Percentiles rank a stretch among this genome's conserved stretches.
Conservation (phyloP, 208 protist genomes). For the Trypanosoma conorhini region DNA sequence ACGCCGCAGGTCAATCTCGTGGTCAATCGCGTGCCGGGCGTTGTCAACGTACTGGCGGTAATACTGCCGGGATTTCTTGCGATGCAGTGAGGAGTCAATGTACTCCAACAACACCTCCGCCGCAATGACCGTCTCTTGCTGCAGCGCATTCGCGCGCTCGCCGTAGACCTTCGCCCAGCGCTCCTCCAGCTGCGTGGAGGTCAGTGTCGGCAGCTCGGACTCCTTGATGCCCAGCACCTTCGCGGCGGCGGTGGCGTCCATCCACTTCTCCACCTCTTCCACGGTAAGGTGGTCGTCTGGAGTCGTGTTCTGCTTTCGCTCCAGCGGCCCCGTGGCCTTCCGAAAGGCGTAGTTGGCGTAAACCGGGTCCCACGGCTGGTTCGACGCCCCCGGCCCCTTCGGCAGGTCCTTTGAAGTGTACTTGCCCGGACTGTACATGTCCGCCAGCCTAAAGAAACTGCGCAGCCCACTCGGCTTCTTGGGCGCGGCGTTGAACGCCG, state of each 20-base stretch:
- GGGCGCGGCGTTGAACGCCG: slow-evolving; percentile 38
- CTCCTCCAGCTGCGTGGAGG: slow-evolving; percentile 45
- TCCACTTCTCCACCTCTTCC: slow-evolving; percentile 80
- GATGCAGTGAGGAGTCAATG: slow-evolving; percentile 64
- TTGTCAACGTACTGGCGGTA: slow-evolving; percentile 78
- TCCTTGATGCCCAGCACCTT: slow-evolving; percentile 84
- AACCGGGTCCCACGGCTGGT: slow-evolving; percentile 49
- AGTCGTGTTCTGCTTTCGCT: slow-evolving; percentile 54
- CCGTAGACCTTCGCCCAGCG: slow-evolving; percentile 60
- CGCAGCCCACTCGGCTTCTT: slow-evolving; percentile 30
- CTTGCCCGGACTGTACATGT: slow-evolving; percentile 29
- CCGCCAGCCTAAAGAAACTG: slow-evolving; percentile 26
- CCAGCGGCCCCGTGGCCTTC: slow-evolving; percentile 47
- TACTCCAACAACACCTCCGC: slow-evolving; percentile 88
- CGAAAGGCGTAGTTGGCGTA: slow-evolving; percentile 32
- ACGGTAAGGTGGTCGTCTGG: slow-evolving; percentile 73
- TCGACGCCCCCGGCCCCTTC: slow-evolving; percentile 32
- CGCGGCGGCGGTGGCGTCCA: slow-evolving; percentile 74
- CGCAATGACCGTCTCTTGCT: slow-evolving; percentile 79
- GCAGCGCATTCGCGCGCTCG: slow-evolving; percentile 51
- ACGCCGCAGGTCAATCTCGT: slow-evolving; percentile 42
- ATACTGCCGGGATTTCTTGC: slow-evolving; percentile 84
- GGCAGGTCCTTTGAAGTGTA: slow-evolving; percentile 36
- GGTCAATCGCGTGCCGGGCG: slow-evolving; percentile 56
- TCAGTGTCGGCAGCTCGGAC: slow-evolving; percentile 63